Conservation (phyloP, 768 basidiomycete genomes). For the Candolleomyces eurysporus region DNA sequence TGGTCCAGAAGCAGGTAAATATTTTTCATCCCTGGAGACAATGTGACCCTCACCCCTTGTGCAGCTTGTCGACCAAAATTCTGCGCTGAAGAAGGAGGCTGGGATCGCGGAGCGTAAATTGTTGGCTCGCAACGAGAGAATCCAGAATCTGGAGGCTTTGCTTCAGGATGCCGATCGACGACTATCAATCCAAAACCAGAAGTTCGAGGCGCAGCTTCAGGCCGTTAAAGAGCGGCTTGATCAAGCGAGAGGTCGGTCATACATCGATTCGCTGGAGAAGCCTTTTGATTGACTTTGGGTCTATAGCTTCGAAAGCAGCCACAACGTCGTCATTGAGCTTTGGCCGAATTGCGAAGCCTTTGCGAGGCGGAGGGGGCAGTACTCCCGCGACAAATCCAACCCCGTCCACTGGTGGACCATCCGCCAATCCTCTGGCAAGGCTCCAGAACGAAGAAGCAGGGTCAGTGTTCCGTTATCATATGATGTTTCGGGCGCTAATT, state of each 20-base stretch:
- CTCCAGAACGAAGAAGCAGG: conserved; percentile 80
- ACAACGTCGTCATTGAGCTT: conserved; percentile 74
- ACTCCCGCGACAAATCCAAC: conserved; percentile 37
- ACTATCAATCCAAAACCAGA: conserved; percentile 89
- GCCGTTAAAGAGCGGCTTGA: conserved; percentile 90
- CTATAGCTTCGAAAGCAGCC: conserved; percentile 74
- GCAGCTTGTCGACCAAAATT: conserved; percentile 98
- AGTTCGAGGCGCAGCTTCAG: conserved; percentile 91
- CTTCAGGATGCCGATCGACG: conserved; percentile 93
- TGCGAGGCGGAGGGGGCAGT: conserved; percentile 87
- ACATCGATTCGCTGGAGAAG: background rate
- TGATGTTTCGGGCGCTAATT: conserved; percentile 12
- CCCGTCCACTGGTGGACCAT: conserved; percentile 43
- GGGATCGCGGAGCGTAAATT: conserved; percentile 96
- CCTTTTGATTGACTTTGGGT: conserved; percentile 11
- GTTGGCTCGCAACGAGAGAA: conserved; percentile 94
- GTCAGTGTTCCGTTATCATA: conserved; percentile 38
- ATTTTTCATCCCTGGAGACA: background rate
- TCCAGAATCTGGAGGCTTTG: conserved; percentile 91
- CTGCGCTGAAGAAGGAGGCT: conserved; percentile 94
- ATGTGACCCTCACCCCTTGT: conserved; percentile 7
- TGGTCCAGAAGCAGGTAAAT: conserved; percentile 93
- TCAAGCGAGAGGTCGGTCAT: conserved; percentile 78
- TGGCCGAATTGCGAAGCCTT: conserved; percentile 94
- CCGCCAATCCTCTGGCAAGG: conserved; percentile 64